A percentile compares a stretch with the other conserved stretches of the same genome.
Evolutionary conservation across 1,139 yeast genomes (phyloP).

Genomic region (Trichomonascaceae sp.): DNA sequence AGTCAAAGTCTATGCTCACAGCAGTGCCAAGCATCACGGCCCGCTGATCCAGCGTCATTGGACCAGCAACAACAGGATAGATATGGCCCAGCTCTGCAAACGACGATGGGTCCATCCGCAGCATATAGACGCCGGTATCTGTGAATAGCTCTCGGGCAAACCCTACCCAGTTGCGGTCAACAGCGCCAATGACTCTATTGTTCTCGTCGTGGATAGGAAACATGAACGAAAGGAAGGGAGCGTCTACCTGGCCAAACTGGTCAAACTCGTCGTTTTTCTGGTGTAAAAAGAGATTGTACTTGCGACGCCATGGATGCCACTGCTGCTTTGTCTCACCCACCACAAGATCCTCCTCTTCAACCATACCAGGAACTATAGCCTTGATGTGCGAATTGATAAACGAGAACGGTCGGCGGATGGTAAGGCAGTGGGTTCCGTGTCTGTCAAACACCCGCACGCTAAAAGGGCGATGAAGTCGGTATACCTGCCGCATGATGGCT

Average conservation of each 20-base stretch:
- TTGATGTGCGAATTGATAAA: slow-evolving; percentile 81
- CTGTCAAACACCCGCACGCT: slow-evolving; percentile 68
- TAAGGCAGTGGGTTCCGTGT: slow-evolving; percentile 54
- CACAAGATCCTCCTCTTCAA: slow-evolving; percentile 27
- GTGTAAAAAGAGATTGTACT: slow-evolving; percentile 54
- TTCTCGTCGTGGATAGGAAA: slow-evolving; percentile 58
- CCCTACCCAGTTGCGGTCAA: slow-evolving; percentile 93
- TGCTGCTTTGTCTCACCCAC: slow-evolving; percentile 82
- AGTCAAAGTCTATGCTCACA: slow-evolving; percentile 86
- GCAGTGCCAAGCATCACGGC: slow-evolving; percentile 81
- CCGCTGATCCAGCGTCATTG: slow-evolving; percentile 61
- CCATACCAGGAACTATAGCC: slow-evolving; percentile 39
- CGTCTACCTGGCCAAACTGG: slow-evolving; percentile 77
- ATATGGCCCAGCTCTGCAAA: slow-evolving; percentile 25
- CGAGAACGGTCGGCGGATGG: slow-evolving; percentile 61
- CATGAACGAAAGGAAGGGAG: slow-evolving; percentile 76
- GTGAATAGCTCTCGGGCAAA: slow-evolving; percentile 84
- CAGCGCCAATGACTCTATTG: slow-evolving; percentile 54
- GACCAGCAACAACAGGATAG: slow-evolving; percentile 15
- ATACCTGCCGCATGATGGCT: slow-evolving; percentile 65
- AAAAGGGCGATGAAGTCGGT: slow-evolving; percentile 76
- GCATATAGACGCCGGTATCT: slow-evolving; percentile 83
- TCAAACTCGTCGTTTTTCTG: slow-evolving; percentile 16
- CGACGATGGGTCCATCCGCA: slow-evolving; percentile 67
- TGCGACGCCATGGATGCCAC: slow-evolving; percentile 90